Base-by-base conservation (phyloP, 2,329 filamentous ascomycete species). In the Xylaria sp. region DNA sequence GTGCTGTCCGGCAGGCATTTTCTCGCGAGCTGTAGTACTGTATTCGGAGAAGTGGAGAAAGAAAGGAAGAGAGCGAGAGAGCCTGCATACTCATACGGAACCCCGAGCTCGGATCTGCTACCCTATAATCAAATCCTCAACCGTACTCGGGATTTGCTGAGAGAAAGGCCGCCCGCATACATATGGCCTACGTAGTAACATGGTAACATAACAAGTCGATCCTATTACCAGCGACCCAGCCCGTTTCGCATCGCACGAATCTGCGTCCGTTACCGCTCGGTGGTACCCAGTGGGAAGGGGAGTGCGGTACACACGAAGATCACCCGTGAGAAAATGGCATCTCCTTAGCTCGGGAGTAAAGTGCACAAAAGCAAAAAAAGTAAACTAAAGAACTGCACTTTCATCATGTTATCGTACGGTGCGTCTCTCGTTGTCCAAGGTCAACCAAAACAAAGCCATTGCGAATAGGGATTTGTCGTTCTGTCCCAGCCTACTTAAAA, bases 41-140 rank as follows among this genome's bases (percentile, higher is more conserved):
- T n/a, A n/a, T n/a, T n/a, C 60, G 60, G 60, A 38, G 50, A 63
- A 63, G 60, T 63, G 60, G 60, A 59, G 55, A 59, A 46, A 49
- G 53, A 23, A n/a, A n/a, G n/a, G n/a, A n/a, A n/a, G n/a, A n/a
- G n/a, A n/a, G n/a, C n/a, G 21, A 25, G 21, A 31, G 40, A 45
- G 14, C 47, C 37, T 63, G 56, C 56, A 59, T 59, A 38, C 42
- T 5, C 17, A 40, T 11, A 55, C 62, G 38, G 55, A 47, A 57
- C 54, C 51, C 63, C 59, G 55, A 55, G 49, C 35, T 63, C 59
- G 46, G 59, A 54, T 56, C 56, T 65, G 59, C 59, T 56, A 65
- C 63, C 60, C 56, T 57, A 54, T 53, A 63, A 63, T 63, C 49
- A 37, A 54, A 60, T 56, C 47, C 42, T 40, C 40, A 21, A 37